phyloP scores from a whole-genome alignment of 768 basidiomycete genomes.

The Mycena capillaripes region DNA sequence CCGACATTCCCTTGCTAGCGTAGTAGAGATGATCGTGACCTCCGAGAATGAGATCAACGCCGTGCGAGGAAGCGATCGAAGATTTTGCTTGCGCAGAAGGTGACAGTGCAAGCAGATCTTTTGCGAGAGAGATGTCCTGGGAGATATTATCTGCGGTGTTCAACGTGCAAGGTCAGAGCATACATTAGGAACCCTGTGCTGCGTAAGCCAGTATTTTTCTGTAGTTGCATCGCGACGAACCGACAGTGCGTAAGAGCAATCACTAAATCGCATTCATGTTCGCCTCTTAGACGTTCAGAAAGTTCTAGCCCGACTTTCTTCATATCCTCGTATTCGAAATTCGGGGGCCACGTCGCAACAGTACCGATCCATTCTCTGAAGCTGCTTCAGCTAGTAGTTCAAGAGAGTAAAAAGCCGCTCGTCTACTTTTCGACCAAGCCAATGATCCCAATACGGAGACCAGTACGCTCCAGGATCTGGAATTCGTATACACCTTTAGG shows the following conservation, averaged over 20 bases:
- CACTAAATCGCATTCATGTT: conserved; percentile 82
- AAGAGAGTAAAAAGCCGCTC: neutral
- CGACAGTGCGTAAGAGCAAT: conserved; percentile 90
- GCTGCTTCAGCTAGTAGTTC: neutral
- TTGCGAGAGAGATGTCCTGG: conserved; percentile 82
- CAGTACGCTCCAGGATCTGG: conserved; percentile 76
- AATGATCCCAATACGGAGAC: conserved; percentile 82
- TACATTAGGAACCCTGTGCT: conserved; percentile 63
- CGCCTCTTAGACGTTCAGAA: conserved; percentile 79
- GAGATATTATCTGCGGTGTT: neutral
- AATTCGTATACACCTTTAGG: conserved; percentile 76
- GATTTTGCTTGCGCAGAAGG: conserved; percentile 62
- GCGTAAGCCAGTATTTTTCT: neutral
- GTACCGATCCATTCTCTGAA: conserved; percentile 91
- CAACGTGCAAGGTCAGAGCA: conserved; percentile 11
- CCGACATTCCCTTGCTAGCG: conserved; percentile 72
- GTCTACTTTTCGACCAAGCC: conserved; percentile 88
- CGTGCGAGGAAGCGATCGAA: conserved; percentile 69
- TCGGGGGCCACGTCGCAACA: conserved; percentile 87
- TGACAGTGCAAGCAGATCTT: conserved; percentile 71
- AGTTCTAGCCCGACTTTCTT: conserved; percentile 76
- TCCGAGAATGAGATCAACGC: conserved; percentile 87
- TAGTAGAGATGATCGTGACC: conserved; percentile 93
- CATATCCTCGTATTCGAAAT: conserved; percentile 86
- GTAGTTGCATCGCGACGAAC: conserved; percentile 49